Evolutionary conservation across 176 grass and related monocot genomes (phyloP), one percentile per base, ranked within the genome.

Genomic region (Coix lacrymajobi): DNA sequence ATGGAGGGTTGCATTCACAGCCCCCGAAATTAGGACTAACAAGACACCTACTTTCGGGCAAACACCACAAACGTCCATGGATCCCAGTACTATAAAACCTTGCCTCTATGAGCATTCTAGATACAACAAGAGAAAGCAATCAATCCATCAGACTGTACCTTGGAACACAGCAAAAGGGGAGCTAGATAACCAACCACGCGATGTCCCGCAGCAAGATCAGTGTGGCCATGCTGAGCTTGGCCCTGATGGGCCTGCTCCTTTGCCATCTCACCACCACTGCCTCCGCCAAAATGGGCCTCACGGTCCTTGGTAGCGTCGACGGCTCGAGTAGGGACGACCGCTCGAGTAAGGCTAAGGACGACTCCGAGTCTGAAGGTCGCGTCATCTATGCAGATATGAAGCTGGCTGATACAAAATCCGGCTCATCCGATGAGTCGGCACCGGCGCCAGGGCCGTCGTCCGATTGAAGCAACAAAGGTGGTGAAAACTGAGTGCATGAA

Each of bases 351-450:
- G n/a, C n/a, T n/a, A n/a, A n/a, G n/a, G n/a, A n/a, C n/a, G n/a
- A n/a, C n/a, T 3, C 11, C 0, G 52, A 37, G 24, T 26, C 40
- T 7, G 83, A 85, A 37, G 83, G 76, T 6, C 83, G 83, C 1
- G 75, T 85, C 5, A 66, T 85, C 14, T 85, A 85, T 4, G 30
- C 83, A 4, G 83, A 85, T 56, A 63, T 85, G 83, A 85, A 24
- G 66, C 5, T n/a, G 39, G 29, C 5, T 3, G 6, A 48, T 11
- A 12, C 26, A 13, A 13, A 11, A 69, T 77, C 73, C 0, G 5
- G 2, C 60, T 15, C 56, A 1, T 28, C 70, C 0, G 82, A 37
- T 1, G 32, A 43, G 15, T 22, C 69, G 1, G 43, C 48, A 2
- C 82, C 82, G 0, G 52, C 20, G 52, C 52, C 22, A 8, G 20